A percentile compares a stretch with the other conserved stretches of the same genome.
phyloP scores from a whole-genome alignment of 495 filamentous ascomycete species.

The Hypoxylon subgilvum region DNA sequence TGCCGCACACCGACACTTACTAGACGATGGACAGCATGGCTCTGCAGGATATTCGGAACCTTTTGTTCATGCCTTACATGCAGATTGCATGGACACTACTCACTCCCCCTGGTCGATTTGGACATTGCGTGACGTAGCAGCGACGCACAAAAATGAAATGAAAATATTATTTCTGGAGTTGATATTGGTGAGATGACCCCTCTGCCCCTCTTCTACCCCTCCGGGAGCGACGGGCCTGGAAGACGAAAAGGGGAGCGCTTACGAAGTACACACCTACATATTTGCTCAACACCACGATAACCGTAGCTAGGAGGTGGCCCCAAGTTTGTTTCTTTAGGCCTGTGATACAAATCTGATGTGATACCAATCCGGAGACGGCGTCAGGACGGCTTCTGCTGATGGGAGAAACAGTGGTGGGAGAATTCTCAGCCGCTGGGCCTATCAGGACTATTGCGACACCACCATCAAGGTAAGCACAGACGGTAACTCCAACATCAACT shows the following conservation, averaged over 20 bases:
- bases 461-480: constrained; percentile 14
- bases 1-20: constrained; percentile 35
- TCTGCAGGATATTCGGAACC: constrained; percentile 31
- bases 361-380: constrained; percentile 7
- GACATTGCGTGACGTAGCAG: constrained; percentile 20
- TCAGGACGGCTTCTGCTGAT: constrained; percentile 4
- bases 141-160: constrained; percentile 17
- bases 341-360: constrained; percentile 17
- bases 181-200: constrained; percentile 21
- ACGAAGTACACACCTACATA: constrained; percentile 3
- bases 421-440: constrained; percentile 8
- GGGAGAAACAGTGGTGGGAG: neutral
- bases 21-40: constrained; percentile 17
- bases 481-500: constrained; percentile 22
- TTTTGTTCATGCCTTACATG: constrained; percentile 37
- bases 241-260: constrained; percentile 15
- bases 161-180: constrained; percentile 16
- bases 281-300: constrained; percentile 7
- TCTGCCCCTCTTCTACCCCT: constrained; percentile 24
- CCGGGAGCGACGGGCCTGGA: constrained; percentile 4
- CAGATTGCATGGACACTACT: constrained; percentile 30
- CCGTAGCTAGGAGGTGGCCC: constrained; percentile 7
- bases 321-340: neutral
- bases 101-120: constrained; percentile 16
- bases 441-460: constrained; percentile 34